phyloP scores from a whole-genome alignment of 2,329 filamentous ascomycete genomes.

The Claviceps pazoutovae region DNA sequence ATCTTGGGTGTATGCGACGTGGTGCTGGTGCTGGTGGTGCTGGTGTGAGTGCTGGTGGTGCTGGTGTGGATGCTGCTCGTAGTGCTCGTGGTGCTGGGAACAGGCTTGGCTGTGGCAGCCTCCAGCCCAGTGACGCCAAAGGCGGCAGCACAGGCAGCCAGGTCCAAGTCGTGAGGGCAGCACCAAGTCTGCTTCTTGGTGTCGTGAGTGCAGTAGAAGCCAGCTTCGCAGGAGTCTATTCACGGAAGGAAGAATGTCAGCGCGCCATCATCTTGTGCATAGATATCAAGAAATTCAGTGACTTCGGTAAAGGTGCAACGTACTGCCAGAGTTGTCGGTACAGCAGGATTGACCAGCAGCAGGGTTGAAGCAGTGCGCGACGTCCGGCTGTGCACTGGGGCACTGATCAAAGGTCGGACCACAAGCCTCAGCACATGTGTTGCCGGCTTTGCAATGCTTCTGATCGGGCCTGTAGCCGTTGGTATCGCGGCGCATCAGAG shows the following conservation, averaged over 20 bases:
- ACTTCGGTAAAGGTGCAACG: slow-evolving; percentile 13
- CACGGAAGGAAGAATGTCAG: background rate
- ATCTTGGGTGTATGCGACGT: slow-evolving; percentile 13
- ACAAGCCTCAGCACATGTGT: slow-evolving; percentile 41
- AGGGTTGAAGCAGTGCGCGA: slow-evolving; percentile 46
- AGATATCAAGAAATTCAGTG: too few species aligned
- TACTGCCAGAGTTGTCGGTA: slow-evolving; percentile 41
- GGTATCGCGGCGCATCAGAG: slow-evolving; percentile 29
- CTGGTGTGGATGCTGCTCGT: slow-evolving; percentile 10
- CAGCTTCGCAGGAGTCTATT: slow-evolving; percentile 43
- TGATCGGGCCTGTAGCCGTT: slow-evolving; percentile 36
- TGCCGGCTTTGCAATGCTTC: slow-evolving; percentile 32
- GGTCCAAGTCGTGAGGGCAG: slow-evolving; percentile 42
- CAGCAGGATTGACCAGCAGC: slow-evolving; percentile 41
- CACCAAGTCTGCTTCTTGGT: slow-evolving; percentile 38
- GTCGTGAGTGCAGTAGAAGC: slow-evolving; percentile 50
- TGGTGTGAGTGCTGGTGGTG: slow-evolving; percentile 12
- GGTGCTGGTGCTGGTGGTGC: slow-evolving; percentile 12
- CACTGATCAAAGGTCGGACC: slow-evolving; percentile 36
- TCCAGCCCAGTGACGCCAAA: slow-evolving; percentile 34
- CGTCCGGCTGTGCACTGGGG: slow-evolving; percentile 28
- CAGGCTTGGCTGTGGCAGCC: slow-evolving; percentile 20
- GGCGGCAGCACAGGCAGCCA: slow-evolving; percentile 39
- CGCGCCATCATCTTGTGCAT: background rate
- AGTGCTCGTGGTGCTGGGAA: slow-evolving; percentile 13